Evolutionary conservation across 1,139 yeast species (phyloP).

Genomic region (Scheffersomyces parashehatae): DNA sequence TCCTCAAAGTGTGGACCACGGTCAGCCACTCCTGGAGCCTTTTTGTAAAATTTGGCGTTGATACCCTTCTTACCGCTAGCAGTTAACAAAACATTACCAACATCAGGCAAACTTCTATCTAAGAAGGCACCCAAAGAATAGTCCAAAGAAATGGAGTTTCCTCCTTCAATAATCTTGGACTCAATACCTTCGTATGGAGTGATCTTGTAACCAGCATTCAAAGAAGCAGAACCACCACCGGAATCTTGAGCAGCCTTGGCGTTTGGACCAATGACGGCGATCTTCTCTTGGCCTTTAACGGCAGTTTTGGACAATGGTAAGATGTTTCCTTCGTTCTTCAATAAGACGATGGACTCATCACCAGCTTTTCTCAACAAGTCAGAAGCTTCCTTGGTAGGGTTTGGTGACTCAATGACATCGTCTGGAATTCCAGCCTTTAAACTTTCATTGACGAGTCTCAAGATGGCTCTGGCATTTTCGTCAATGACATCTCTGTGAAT

Average conservation of each 20-base stretch:
- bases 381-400: constrained; percentile 15
- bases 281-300: constrained; percentile 14
- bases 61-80: constrained; percentile 43
- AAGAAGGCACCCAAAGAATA: constrained; percentile 35
- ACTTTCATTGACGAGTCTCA: constrained; percentile 16
- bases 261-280: constrained; percentile 43
- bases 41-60: constrained; percentile 34
- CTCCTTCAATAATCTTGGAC: constrained; percentile 24
- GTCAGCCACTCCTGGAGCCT: constrained; percentile 28
- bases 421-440: constrained; percentile 15
- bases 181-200: constrained; percentile 36
- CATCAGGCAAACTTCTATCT: constrained; percentile 32
- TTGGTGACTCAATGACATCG: constrained; percentile 12
- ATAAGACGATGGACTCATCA: constrained; percentile 18
- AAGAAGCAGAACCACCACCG: constrained; percentile 41
- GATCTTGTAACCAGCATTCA: constrained; percentile 30
- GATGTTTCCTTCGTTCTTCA: constrained; percentile 19
- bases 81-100: constrained; percentile 18
- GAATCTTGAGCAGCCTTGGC: constrained; percentile 34
- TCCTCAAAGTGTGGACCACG: constrained; percentile 7
- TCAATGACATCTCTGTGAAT: constrained; percentile 16
- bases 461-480: constrained; percentile 15
- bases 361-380: constrained; percentile 16
- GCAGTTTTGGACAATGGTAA: constrained; percentile 15
- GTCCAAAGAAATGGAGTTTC: constrained; percentile 11